Percentiles rank a stretch among this genome's conserved stretches.
Evolutionary conservation across 192 early-diverging fungal species (phyloP).

Genomic region (Mortierella hygrophila): DNA sequence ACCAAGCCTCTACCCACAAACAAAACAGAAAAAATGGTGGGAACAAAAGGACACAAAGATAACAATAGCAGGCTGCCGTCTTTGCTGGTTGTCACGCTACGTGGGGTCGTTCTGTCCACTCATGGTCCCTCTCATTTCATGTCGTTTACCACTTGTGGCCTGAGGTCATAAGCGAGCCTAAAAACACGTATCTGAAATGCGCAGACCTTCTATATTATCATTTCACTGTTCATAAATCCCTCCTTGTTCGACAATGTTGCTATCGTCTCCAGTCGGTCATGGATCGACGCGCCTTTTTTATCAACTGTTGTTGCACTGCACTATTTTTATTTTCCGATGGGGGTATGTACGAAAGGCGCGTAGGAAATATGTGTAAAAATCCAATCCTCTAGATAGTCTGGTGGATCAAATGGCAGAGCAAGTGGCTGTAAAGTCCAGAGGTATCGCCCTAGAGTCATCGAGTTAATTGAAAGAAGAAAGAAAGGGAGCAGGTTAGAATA

Average conservation of each 20-base stretch:
- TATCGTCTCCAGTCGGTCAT: too few species aligned
- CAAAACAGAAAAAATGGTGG: background rate
- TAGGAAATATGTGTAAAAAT: background rate
- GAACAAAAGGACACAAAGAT: background rate
- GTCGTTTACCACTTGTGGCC: too few species aligned
- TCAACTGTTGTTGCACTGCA: background rate
- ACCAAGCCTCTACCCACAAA: background rate
- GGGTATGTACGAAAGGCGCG: background rate
- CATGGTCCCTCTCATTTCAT: background rate
- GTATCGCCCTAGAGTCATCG: conserved; percentile 39
- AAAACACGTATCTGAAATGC: background rate
- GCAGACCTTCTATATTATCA: too few species aligned
- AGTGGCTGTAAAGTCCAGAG: conserved; percentile 44
- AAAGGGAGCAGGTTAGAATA: background rate
- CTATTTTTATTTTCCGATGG: background rate
- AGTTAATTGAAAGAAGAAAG: background rate
- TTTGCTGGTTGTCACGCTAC: background rate
- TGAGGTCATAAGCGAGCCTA: too few species aligned
- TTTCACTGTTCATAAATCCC: background rate
- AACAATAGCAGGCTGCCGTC: background rate
- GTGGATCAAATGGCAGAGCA: conserved; percentile 55
- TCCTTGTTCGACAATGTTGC: background rate
- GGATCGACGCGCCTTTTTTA: background rate
- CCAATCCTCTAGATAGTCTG: conserved; percentile 44
- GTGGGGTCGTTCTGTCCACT: background rate